A percentile compares a stretch with the other conserved stretches of the same genome.
These are phyloP conservation scores for Linum lewisii DNA, from an alignment of 345 rosid genomes.

Conservation along the genomic window DNA sequence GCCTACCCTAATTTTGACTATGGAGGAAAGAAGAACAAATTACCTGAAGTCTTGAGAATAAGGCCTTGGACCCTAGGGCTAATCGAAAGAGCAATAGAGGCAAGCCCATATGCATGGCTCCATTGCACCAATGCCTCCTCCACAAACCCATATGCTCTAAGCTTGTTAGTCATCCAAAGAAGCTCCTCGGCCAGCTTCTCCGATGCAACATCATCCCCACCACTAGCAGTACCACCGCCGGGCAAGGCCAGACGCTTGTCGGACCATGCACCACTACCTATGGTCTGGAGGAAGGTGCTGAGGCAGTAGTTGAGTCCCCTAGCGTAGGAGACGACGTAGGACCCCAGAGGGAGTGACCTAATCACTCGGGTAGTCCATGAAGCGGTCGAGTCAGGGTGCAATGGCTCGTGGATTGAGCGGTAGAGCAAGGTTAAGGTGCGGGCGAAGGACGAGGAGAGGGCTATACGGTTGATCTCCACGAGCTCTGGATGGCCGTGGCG, in stretches of 20 bases:
- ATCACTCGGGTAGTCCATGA: slow-evolving; percentile 35
- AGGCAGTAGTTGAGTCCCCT: slow-evolving; percentile 37
- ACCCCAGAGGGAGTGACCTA: slow-evolving; percentile 43
- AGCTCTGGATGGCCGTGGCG: slow-evolving; percentile 36
- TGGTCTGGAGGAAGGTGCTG: slow-evolving; percentile 25
- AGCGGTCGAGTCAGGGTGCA: slow-evolving; percentile 1
- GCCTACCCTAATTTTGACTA: not conserved
- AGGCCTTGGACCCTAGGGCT: slow-evolving; percentile 59
- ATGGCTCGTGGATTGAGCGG: slow-evolving; percentile 29
- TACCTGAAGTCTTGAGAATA: slow-evolving; percentile 56
- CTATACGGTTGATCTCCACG: slow-evolving; percentile 40
- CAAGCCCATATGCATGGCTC: slow-evolving; percentile 58
- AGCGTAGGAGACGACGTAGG: slow-evolving; percentile 35
- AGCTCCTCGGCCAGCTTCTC: slow-evolving; percentile 77
- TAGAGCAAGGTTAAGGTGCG: slow-evolving; percentile 42
- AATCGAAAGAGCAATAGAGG: slow-evolving; percentile 45
- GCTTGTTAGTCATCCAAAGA: slow-evolving; percentile 50
- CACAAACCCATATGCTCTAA: slow-evolving; percentile 40
- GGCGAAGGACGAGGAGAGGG: slow-evolving; percentile 47
- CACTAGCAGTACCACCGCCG: slow-evolving; percentile 8
- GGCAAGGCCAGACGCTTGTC: slow-evolving; percentile 11
- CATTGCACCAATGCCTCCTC: slow-evolving; percentile 60
- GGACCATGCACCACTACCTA: slow-evolving; percentile 18
- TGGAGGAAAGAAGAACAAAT: not conserved
- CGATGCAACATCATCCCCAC: slow-evolving; percentile 25